Conservation (phyloP, 208 protist species). For the Trypanosoma platydactyli region DNA sequence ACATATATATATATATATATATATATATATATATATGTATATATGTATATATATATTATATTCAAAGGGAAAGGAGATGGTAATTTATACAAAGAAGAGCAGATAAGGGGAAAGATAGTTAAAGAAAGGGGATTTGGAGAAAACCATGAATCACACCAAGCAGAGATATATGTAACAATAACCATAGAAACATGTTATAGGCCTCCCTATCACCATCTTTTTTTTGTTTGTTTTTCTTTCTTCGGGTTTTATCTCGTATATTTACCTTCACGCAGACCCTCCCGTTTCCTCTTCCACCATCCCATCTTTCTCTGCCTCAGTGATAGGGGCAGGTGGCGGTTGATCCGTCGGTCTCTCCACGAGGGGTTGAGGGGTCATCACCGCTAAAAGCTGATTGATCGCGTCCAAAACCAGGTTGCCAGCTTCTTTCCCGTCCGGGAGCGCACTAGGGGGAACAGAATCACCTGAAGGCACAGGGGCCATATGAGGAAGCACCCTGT, state of each 20-base stretch:
- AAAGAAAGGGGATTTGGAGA: too few relatives aligned
- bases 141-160: neutral
- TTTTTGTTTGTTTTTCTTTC: conserved; percentile 3
- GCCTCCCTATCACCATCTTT: neutral
- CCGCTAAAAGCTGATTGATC: conserved; percentile 22
- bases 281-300: conserved; percentile 5
- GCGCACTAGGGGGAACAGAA: conserved; percentile 1
- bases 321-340: conserved; percentile 1
- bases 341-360: neutral
- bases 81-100: neutral
- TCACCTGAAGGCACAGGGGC: neutral
- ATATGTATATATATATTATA: too few relatives aligned
- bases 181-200: neutral
- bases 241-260: neutral
- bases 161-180: conserved; percentile 1
- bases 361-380: neutral
- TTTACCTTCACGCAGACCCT: neutral
- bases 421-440: conserved; percentile 2
- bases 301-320: conserved; percentile 12
- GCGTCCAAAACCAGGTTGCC: conserved; percentile 12
- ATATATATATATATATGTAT: too few relatives aligned
- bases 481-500: conserved; percentile 7
- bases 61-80: too few relatives aligned
- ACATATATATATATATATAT: too few relatives aligned
- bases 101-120: too few relatives aligned